These are phyloP conservation scores for Fusarium sp. DNA, from an alignment of 2,329 filamentous ascomycete species.

Conservation along the genomic window DNA sequence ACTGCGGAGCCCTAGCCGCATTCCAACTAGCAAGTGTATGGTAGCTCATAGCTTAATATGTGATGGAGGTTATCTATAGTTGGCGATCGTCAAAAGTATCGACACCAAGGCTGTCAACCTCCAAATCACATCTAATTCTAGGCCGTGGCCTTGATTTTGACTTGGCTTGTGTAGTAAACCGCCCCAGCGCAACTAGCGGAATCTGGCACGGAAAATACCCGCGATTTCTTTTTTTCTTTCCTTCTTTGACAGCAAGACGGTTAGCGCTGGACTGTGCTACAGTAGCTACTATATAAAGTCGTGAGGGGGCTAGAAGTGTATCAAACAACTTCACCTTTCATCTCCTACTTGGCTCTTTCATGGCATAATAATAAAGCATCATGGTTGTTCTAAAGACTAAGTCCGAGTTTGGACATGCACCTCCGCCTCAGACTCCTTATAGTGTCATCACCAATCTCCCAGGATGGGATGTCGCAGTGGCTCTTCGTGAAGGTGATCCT, in stretches of 20 bases:
- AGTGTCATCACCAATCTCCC: slow-evolving; percentile 62
- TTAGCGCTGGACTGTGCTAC: neutral
- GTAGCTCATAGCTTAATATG: neutral
- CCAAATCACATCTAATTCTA: slow-evolving; percentile 8
- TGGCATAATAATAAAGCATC: slow-evolving; percentile 1
- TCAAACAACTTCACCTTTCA: neutral
- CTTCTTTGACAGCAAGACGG: neutral
- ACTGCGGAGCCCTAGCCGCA: slow-evolving; percentile 8
- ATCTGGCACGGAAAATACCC: neutral
- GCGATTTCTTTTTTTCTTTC: neutral
- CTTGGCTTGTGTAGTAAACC: too few relatives aligned
- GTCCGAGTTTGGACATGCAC: slow-evolving; percentile 59
- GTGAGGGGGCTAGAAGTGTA: neutral
- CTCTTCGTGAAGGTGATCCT: slow-evolving; percentile 59
- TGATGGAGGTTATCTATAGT: neutral
- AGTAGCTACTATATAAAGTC: slow-evolving; percentile 8
- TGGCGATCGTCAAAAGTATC: neutral
- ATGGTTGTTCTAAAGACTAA: slow-evolving; percentile 57
- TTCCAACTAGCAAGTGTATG: neutral
- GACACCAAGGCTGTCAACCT: neutral
- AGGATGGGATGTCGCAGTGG: slow-evolving; percentile 58
- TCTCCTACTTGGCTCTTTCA: neutral
- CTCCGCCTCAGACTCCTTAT: slow-evolving; percentile 62
- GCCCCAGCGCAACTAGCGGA: neutral
- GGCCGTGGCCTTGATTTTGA: slow-evolving; percentile 7